These are phyloP conservation scores for Pilatotrama ljubarskyi DNA, from an alignment of 768 basidiomycete genomes.

Conservation along the genomic window DNA sequence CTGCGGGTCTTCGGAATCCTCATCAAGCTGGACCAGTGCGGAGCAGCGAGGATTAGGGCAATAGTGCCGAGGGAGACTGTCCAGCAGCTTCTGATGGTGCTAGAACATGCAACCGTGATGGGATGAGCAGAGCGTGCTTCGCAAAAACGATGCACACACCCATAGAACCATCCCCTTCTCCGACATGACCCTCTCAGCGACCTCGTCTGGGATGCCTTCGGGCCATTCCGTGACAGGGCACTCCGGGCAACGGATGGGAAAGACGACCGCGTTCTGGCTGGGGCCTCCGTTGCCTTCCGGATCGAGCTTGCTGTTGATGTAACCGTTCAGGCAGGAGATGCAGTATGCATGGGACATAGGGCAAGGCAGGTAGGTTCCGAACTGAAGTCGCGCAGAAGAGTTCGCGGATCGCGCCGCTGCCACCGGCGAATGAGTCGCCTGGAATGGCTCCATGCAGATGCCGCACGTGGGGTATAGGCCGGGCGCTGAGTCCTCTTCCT, in stretches of 20 bases:
- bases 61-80: conserved; percentile 37
- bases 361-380: conserved; percentile 38
- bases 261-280: conserved; percentile 32
- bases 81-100: conserved; percentile 39
- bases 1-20: conserved; percentile 35
- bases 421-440: conserved; percentile 35
- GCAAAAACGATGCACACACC: conserved; percentile 26
- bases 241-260: conserved; percentile 42
- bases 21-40: conserved; percentile 35
- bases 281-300: conserved; percentile 34
- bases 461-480: conserved; percentile 33
- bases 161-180: conserved; percentile 38
- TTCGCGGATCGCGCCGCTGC: conserved; percentile 36
- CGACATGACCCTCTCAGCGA: conserved; percentile 35
- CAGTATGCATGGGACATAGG: conserved; percentile 39
- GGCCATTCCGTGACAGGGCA: conserved; percentile 35
- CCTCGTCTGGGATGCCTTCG: conserved; percentile 37
- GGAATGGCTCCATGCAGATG: conserved; percentile 42
- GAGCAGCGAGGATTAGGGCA: conserved; percentile 43
- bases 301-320: conserved; percentile 39
- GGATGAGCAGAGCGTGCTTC: neutral
- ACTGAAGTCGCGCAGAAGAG: conserved; percentile 36
- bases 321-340: conserved; percentile 35
- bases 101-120: conserved; percentile 15
- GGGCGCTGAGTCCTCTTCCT: neutral